Evolutionary conservation across 495 filamentous ascomycete species (phyloP), one percentile per base, ranked within the genome.

Genomic region (Lasiosphaeria ovina): DNA sequence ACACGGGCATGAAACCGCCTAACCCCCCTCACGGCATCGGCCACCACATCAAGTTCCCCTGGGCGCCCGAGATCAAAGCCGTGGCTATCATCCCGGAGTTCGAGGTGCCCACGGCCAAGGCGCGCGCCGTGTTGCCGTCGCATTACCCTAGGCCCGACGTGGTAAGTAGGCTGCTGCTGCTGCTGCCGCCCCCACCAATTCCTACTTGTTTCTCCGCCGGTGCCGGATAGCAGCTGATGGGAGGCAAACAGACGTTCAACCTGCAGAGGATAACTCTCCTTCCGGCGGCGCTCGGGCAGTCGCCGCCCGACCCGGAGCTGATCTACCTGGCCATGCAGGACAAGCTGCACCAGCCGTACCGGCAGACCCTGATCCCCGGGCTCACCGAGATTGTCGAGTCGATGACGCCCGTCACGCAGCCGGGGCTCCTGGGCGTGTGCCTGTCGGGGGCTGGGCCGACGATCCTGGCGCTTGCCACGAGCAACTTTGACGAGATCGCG

Each of bases 261-360:
- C 79, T 96, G 57, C 94, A 97, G 72, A 84, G 94, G 59, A 88
- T 93, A 69, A 91, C 93, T 14, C 78, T 98, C 31, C 85, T 98
- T 10, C 90, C 93, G 11, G 86, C 87, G 4, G 92, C 92, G 3
- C 78, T 98, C 61, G 92, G 92, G 50, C 83, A 88, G 62, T 91
- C 87, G 14, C 94, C 94, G 6, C 93, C 92, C n/a, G 87, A 97
- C 68, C 85, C 93, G 44, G 88, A 92, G 62, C 87, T 92, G 73
- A 98, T 98, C 71, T 96, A 91, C 77, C 81, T 92, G 34, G 93
- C 91, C 34, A 98, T 98, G 94, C 92, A 96, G 75, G 94, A 98
- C 77, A 94, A 91, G 72, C 81, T 98, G 44, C 94, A 98, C 74
- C 94, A 98, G 73, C 93, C 90, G 9, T 97, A 98, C 75, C 86